Evolutionary conservation across 495 filamentous ascomycete genomes (phyloP).

Genomic region (Trichoderma virens): DNA sequence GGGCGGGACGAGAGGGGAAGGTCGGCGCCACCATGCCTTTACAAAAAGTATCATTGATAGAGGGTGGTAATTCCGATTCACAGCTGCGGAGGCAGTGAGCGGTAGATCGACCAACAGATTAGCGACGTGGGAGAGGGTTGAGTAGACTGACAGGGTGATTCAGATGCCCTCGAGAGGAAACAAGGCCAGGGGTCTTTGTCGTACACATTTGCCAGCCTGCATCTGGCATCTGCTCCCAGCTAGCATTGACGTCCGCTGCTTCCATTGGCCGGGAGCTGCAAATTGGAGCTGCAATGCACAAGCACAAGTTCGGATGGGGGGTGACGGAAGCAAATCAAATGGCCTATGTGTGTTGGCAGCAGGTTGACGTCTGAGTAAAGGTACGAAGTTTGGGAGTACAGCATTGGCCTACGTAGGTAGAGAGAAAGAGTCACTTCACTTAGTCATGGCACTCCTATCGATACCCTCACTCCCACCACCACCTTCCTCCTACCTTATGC

Average conservation of each 20-base stretch:
- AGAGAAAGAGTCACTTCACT: too few relatives aligned
- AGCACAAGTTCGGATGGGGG: not conserved
- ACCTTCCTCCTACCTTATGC: too few relatives aligned
- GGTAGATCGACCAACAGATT: constrained; percentile 2
- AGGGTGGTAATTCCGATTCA: not conserved
- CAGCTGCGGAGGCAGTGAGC: not conserved
- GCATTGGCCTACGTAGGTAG: too few relatives aligned
- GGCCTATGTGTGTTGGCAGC: not conserved
- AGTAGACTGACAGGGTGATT: not conserved
- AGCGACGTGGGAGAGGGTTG: not conserved
- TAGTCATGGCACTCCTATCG: too few relatives aligned
- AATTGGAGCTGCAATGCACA: not conserved
- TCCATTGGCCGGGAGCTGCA: too few relatives aligned
- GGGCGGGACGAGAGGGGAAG: constrained; percentile 1
- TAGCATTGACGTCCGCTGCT: too few relatives aligned
- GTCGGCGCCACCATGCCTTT: constrained; percentile 5
- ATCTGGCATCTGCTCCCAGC: not conserved
- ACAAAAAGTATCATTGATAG: not conserved
- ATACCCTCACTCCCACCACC: too few relatives aligned
- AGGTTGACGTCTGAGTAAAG: too few relatives aligned
- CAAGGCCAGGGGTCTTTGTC: not conserved
- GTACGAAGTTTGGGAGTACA: too few relatives aligned
- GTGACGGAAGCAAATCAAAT: not conserved
- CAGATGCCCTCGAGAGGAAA: not conserved
- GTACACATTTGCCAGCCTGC: not conserved